phyloP scores from a whole-genome alignment of 1,139 yeast genomes.

The Yamadazyma pseudoaaseri region DNA sequence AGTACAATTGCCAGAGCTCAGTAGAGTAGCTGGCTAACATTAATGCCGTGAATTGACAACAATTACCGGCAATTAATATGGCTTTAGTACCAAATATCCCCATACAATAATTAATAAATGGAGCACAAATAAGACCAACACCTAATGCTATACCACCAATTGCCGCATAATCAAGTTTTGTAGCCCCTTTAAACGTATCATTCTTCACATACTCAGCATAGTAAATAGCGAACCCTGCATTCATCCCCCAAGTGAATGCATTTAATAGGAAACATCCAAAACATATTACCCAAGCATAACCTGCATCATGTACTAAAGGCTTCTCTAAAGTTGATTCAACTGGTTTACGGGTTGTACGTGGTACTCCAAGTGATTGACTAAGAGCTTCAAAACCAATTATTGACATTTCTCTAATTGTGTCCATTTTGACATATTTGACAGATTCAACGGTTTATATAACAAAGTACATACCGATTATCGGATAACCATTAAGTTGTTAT shows the following conservation, averaged over 20 bases:
- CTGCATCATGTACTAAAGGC: constrained; percentile 34
- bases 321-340: neutral
- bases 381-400: too few species aligned
- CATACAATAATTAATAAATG: constrained; percentile 37
- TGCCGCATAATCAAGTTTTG: constrained; percentile 38
- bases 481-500: too few species aligned
- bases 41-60: constrained; percentile 49
- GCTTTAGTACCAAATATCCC: constrained; percentile 40
- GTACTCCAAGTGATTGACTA: too few species aligned
- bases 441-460: too few species aligned
- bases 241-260: constrained; percentile 54
- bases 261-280: constrained; percentile 41
- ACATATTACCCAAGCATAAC: constrained; percentile 50
- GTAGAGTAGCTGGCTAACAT: constrained; percentile 54
- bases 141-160: constrained; percentile 47
- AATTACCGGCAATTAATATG: constrained; percentile 40
- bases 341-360: too few species aligned
- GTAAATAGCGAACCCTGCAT: constrained; percentile 53
- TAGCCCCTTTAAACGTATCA: constrained; percentile 38
- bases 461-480: too few species aligned
- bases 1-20: constrained; percentile 51
- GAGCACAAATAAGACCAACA: constrained; percentile 32
- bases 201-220: constrained; percentile 42
- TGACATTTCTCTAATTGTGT: too few species aligned
- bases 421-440: too few species aligned